Evolutionary conservation across 2,329 filamentous ascomycete genomes (phyloP).

Genomic region (Bertia moriformis): DNA sequence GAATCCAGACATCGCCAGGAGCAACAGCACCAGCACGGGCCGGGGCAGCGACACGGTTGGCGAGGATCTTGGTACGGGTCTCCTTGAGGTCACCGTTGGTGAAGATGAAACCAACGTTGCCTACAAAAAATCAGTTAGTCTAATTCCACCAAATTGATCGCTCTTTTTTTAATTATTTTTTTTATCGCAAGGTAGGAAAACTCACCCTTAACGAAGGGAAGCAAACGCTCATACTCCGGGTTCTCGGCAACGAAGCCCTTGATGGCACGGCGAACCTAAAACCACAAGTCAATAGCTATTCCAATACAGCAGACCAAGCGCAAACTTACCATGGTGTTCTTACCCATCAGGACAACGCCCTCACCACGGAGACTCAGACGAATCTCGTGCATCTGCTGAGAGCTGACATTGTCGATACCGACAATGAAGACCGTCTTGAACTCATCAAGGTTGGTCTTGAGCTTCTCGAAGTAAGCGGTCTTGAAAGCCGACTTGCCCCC

Average conservation of each 20-base stretch:
- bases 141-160: neutral
- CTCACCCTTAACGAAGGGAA: constrained; percentile 65
- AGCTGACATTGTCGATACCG: constrained; percentile 94
- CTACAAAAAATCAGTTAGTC: constrained; percentile 18
- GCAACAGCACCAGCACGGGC: constrained; percentile 96
- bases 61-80: constrained; percentile 81
- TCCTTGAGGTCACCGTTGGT: constrained; percentile 92
- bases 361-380: constrained; percentile 77
- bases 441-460: constrained; percentile 89
- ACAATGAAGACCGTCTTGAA: constrained; percentile 98
- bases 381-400: constrained; percentile 99
- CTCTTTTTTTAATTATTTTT: too few relatives aligned
- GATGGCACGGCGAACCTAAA: constrained; percentile 84
- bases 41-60: constrained; percentile 94
- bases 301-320: neutral
- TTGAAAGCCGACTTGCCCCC: constrained; percentile 94
- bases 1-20: constrained; percentile 82
- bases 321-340: constrained; percentile 90
- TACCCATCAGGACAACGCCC: constrained; percentile 96
- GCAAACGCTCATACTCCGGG: constrained; percentile 95
- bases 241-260: constrained; percentile 82
- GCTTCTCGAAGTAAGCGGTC: constrained; percentile 98
- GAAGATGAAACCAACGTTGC: constrained; percentile 99
- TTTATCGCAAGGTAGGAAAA: neutral
- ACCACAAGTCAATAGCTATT: constrained; percentile 1